phyloP scores from a whole-genome alignment of 2,329 filamentous ascomycete genomes.

The Fusarium bulbicola region DNA sequence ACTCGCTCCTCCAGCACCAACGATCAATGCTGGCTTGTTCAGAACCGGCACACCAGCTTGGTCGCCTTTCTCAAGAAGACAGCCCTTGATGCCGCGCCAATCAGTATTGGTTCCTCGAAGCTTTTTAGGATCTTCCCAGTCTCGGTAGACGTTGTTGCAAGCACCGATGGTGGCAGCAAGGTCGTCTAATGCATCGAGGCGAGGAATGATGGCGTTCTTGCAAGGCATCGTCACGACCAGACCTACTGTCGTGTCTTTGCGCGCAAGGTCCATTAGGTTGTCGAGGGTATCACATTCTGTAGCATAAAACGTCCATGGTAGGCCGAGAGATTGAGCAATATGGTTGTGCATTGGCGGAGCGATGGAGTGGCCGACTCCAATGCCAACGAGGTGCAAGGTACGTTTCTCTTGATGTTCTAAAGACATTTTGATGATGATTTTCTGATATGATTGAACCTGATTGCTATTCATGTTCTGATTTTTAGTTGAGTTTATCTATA shows the following conservation, averaged over 20 bases:
- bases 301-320: slow-evolving; percentile 10
- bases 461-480: fast-evolving
- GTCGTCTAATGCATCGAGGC: background rate
- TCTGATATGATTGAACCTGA: background rate
- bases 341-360: slow-evolving; percentile 17
- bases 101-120: background rate
- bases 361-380: slow-evolving; percentile 13
- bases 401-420: background rate
- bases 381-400: slow-evolving; percentile 2
- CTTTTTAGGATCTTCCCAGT: background rate
- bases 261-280: background rate
- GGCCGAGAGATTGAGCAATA: background rate
- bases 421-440: background rate
- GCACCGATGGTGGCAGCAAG: background rate
- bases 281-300: slow-evolving; percentile 2
- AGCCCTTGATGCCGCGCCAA: background rate
- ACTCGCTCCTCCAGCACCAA: slow-evolving; percentile 5
- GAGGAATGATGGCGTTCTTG: slow-evolving; percentile 1
- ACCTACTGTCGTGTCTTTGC: background rate
- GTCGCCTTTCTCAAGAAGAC: background rate
- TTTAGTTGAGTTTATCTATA: background rate
- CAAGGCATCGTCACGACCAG: slow-evolving; percentile 11
- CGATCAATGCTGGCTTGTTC: slow-evolving; percentile 7
- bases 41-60: background rate
- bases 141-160: slow-evolving; percentile 4